These are phyloP conservation scores for Diaporthe sp. DNA, from an alignment of 2,329 filamentous ascomycete genomes.

Conservation along the genomic window DNA sequence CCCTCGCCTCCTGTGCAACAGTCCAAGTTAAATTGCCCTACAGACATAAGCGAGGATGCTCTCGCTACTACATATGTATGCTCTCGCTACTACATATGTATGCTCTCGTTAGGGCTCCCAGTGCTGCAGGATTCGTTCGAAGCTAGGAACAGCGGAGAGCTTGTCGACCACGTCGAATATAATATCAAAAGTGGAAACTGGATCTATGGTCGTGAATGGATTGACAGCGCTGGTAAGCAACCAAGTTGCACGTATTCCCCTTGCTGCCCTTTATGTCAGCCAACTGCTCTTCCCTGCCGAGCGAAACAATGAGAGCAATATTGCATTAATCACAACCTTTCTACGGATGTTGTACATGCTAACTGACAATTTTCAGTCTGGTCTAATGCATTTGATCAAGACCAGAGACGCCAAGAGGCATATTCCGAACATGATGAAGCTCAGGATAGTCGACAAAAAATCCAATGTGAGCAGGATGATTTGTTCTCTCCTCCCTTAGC, in stretches of 20 bases:
- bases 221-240: slow-evolving; percentile 16
- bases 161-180: background rate
- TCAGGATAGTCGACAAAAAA: background rate
- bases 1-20: background rate
- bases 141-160: background rate
- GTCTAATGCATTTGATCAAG: background rate
- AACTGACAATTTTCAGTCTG: background rate
- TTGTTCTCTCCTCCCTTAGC: background rate
- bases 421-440: background rate
- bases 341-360: background rate
- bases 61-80: background rate
- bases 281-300: background rate
- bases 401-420: background rate
- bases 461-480: background rate
- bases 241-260: background rate
- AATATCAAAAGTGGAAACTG: no score
- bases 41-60: background rate
- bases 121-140: background rate
- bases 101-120: background rate
- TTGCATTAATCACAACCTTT: background rate
- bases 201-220: background rate
- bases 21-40: background rate
- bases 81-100: background rate
- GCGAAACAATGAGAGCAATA: no score
- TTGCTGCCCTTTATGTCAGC: no score